A percentile compares a stretch with the other conserved stretches of the same genome.
These are phyloP conservation scores for Penicillium sp. DNA, from an alignment of 2,329 filamentous ascomycete genomes.

Conservation along the genomic window DNA sequence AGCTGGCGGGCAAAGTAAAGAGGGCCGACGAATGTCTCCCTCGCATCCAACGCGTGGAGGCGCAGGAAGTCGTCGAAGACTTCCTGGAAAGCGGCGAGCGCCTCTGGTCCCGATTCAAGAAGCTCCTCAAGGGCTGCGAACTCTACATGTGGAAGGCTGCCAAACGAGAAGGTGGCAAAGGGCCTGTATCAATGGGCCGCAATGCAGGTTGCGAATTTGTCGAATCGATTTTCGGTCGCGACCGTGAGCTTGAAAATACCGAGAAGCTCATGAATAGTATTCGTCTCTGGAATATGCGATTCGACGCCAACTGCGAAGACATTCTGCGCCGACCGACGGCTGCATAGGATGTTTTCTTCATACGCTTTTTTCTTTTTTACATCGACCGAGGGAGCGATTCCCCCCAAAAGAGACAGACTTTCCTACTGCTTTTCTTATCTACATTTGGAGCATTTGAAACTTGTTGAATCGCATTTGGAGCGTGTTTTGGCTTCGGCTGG, in stretches of 20 bases:
- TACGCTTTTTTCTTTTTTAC: not conserved
- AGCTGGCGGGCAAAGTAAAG: constrained; percentile 88
- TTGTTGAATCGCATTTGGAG: constrained; percentile 30
- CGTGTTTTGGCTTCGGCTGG: constrained; percentile 27
- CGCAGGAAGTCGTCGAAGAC: constrained; percentile 72
- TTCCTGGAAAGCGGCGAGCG: constrained; percentile 84
- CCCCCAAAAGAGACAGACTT: constrained; percentile 10
- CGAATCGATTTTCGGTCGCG: constrained; percentile 85
- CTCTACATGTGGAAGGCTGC: constrained; percentile 87
- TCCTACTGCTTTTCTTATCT: constrained; percentile 6
- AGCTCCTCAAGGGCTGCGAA: constrained; percentile 83
- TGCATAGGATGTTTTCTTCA: constrained; percentile 21
- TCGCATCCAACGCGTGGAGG: constrained; percentile 63
- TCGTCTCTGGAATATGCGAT: constrained; percentile 81
- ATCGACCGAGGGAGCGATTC: constrained; percentile 6
- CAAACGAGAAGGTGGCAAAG: constrained; percentile 60
- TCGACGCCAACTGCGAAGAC: constrained; percentile 90
- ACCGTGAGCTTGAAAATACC: constrained; percentile 79
- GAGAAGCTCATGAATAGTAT: constrained; percentile 88
- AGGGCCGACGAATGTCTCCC: constrained; percentile 69
- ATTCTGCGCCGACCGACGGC: constrained; percentile 56
- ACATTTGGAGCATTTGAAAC: constrained; percentile 16
- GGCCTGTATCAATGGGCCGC: constrained; percentile 66
- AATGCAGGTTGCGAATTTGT: constrained; percentile 92
- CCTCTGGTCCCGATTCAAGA: constrained; percentile 73